Evolutionary conservation across 768 basidiomycete species (phyloP).

Genomic region (Collybia sordida): DNA sequence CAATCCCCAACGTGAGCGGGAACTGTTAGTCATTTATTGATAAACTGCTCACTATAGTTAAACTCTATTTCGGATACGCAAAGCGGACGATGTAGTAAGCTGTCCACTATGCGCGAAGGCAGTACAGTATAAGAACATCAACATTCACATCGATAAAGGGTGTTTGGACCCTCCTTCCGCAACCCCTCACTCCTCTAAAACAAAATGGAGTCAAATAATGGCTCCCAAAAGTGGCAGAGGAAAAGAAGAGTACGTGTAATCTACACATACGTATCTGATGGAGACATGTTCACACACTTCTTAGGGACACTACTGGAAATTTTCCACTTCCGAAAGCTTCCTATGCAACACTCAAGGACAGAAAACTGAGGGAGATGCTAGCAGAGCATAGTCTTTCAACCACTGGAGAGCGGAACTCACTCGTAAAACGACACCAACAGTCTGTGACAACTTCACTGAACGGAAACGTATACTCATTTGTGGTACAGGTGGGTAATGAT

Average conservation of each 20-base stretch:
- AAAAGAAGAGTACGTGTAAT: slow-evolving; percentile 33
- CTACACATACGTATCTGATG: neutral
- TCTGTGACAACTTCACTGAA: slow-evolving; percentile 21
- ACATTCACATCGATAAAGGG: slow-evolving; percentile 64
- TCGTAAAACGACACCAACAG: slow-evolving; percentile 62
- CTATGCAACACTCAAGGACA: slow-evolving; percentile 64
- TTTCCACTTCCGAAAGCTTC: slow-evolving; percentile 61
- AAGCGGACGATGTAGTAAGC: slow-evolving; percentile 40
- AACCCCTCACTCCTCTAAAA: slow-evolving; percentile 26
- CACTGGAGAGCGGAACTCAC: slow-evolving; percentile 48
- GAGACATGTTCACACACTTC: neutral
- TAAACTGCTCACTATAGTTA: neutral
- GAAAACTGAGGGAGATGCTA: slow-evolving; percentile 56
- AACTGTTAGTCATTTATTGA: neutral
- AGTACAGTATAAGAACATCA: slow-evolving; percentile 50
- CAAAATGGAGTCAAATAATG: slow-evolving; percentile 49
- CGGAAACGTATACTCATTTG: neutral
- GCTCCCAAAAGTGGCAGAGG: slow-evolving; percentile 32
- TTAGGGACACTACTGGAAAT: slow-evolving; percentile 18
- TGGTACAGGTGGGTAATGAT: slow-evolving; percentile 62
- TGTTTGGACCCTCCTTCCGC: slow-evolving; percentile 41
- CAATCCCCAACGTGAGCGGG: slow-evolving; percentile 2
- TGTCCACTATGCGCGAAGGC: slow-evolving; percentile 63
- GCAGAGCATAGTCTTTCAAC: slow-evolving; percentile 47
- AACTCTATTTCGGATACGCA: neutral